Percentiles rank a stretch among this genome's conserved stretches.
Evolutionary conservation across 306 rosid genomes (phyloP).

Genomic region (Prunus davidiana): DNA sequence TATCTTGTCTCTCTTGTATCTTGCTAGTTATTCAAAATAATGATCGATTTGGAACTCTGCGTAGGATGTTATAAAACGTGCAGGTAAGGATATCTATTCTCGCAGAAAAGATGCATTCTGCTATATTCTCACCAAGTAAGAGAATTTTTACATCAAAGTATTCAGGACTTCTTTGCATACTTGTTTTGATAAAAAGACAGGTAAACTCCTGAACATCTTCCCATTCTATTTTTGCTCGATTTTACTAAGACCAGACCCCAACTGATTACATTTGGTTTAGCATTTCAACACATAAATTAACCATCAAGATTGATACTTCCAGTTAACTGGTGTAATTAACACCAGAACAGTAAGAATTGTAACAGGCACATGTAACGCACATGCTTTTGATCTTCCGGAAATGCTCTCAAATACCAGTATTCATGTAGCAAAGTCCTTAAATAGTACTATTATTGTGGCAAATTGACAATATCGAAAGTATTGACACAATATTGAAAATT

Average conservation of each 20-base stretch:
- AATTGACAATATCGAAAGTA: too few species aligned
- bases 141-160: background rate
- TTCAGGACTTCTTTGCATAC: background rate
- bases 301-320: background rate
- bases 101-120: background rate
- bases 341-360: background rate
- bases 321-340: background rate
- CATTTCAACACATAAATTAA: background rate
- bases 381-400: too few species aligned
- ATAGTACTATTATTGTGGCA: too few species aligned
- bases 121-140: background rate
- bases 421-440: too few species aligned
- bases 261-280: background rate
- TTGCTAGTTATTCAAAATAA: background rate
- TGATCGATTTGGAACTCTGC: background rate
- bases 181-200: too few species aligned
- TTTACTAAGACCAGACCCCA: too few species aligned
- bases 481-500: too few species aligned
- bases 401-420: too few species aligned
- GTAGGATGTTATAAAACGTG: background rate
- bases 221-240: too few species aligned
- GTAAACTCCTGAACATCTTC: too few species aligned
- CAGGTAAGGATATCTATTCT: background rate
- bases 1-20: background rate
- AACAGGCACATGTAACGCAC: background rate